Evolutionary conservation across 2,329 filamentous ascomycete genomes (phyloP), one percentile per base, ranked within the genome.

Genomic region (Exophiala spinifera): DNA sequence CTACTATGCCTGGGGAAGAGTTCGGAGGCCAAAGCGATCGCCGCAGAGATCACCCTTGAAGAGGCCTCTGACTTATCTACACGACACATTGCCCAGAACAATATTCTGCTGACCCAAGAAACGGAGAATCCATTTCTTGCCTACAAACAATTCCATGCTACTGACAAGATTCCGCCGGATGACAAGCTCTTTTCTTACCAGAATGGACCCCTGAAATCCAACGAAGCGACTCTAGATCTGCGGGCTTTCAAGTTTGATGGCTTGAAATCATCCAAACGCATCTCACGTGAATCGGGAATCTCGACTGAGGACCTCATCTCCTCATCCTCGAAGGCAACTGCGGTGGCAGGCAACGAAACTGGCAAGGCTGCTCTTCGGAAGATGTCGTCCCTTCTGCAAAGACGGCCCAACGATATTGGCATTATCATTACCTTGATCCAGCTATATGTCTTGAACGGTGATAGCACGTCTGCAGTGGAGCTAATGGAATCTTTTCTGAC

Each of bases 351-450:
- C 43, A 81, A 83, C 33, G 72, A 78, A 60, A 78, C 79, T 8
- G 86, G 84, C 42, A 87, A 86, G 63, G 79, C 83, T 43, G 84
- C 86, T 4, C 72, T 95, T 31, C 88, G 86, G 66, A 77, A 82
- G 33, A 81, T 95, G 21, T 72, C 89, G 3, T 81, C 82, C 1
- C 70, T 91, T 11, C 74, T 92, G 5, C 85, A 89, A 63, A 86
- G 84, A 66, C 79, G 89, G 25, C 89, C 91, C 0, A 82, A 83
- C 56, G 90, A 96, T 66, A 76, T 96, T 19, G 92, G 91, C 1
- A 77, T 96, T 2, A 74, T 89, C 20, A 76, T 96, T 36, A 91
- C 89, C 8, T 81, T 90, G 52, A 79, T 92, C 8, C 91, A 96
- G 69, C 80, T 96, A 42, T 91, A 95, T 66, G 76, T 94, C 14